These are phyloP conservation scores for Spinellus fusiger DNA, from an alignment of 192 early-diverging fungal species.

Conservation along the genomic window DNA sequence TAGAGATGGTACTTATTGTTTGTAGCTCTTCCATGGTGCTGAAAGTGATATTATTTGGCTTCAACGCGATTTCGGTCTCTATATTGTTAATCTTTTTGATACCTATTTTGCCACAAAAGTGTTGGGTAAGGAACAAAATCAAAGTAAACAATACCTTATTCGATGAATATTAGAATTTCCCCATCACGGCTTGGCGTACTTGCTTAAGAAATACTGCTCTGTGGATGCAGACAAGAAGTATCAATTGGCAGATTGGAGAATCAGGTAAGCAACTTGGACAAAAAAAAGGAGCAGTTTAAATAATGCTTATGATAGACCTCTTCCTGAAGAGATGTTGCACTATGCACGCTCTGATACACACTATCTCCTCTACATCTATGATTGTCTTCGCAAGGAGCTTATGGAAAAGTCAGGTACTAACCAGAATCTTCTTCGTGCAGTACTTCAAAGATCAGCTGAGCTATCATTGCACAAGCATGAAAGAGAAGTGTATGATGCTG, in stretches of 20 bases:
- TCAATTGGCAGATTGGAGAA: slow-evolving; percentile 97
- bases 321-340: slow-evolving; percentile 84
- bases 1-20: neutral
- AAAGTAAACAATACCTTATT: no score
- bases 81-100: slow-evolving; percentile 95
- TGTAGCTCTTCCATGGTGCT: slow-evolving; percentile 87
- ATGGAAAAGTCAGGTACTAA: slow-evolving; percentile 56
- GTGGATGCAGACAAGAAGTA: slow-evolving; percentile 87
- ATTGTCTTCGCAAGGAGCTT: slow-evolving; percentile 84
- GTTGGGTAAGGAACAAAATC: slow-evolving; percentile 44
- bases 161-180: slow-evolving; percentile 53
- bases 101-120: slow-evolving; percentile 90
- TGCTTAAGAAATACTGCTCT: slow-evolving; percentile 74
- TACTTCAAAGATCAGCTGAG: slow-evolving; percentile 58
- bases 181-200: slow-evolving; percentile 73
- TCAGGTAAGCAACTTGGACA: slow-evolving; percentile 47
- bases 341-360: slow-evolving; percentile 97
- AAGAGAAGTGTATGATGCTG: slow-evolving; percentile 83
- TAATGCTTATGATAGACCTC: slow-evolving; percentile 51
- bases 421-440: slow-evolving; percentile 58
- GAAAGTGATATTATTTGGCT: slow-evolving; percentile 94
- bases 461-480: slow-evolving; percentile 65
- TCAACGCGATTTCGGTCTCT: slow-evolving; percentile 95
- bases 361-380: slow-evolving; percentile 91
- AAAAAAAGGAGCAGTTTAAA: neutral